Base-by-base conservation (phyloP, 2,329 filamentous ascomycete genomes). In the Capronia coronata region DNA sequence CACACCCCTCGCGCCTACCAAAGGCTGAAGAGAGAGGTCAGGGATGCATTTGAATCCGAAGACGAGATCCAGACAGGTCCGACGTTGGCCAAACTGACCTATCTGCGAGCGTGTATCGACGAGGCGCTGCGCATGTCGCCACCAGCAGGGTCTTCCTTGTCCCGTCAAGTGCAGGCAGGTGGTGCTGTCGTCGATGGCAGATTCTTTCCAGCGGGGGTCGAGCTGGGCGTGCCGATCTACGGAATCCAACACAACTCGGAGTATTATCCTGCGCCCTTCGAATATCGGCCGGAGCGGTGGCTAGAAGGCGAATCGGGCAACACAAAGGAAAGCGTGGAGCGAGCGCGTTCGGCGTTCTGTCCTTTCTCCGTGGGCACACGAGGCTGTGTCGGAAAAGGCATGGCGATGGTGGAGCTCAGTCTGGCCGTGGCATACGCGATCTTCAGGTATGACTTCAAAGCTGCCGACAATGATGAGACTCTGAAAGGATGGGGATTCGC, bases 41-140 rank as follows among this genome's bases (percentile, higher is more conserved):
- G 68, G 11, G 49, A 56, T 10, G 59, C 55, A 8, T 71, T 71
- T 44, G 46, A 51, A 1, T 54, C 60, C n/a, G 52, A 63, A 1
- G 68, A 69, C 10, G 67, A 70, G 1, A 69, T 72, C 34, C 57
- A 56, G 38, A 48, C 60, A 38, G 64, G 65, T 11, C 45, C 65
- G 18, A 56, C 55, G 5, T 57, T 74, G 0, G 65, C 61, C 25
- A 49, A 51, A 1, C 68, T 68, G 22, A 39, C 45, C 0, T 75
- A 71, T 51, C 65, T 76, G 1, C 61, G 63, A 11, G 72, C 71
- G 2, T 70, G 68, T 39, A 63, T 75, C 21, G 69, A 65, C 57
- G 66, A 69, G 55, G 55, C 61, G 4, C 51, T 68, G 37, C 62
- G 67, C 13, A 57, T 68, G 48, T 61, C 62, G 4, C 66, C 67